A percentile compares a stretch with the other conserved stretches of the same genome.
phyloP scores from a whole-genome alignment of 208 protist genomes.

The Trypanosomatidae sp. region DNA sequence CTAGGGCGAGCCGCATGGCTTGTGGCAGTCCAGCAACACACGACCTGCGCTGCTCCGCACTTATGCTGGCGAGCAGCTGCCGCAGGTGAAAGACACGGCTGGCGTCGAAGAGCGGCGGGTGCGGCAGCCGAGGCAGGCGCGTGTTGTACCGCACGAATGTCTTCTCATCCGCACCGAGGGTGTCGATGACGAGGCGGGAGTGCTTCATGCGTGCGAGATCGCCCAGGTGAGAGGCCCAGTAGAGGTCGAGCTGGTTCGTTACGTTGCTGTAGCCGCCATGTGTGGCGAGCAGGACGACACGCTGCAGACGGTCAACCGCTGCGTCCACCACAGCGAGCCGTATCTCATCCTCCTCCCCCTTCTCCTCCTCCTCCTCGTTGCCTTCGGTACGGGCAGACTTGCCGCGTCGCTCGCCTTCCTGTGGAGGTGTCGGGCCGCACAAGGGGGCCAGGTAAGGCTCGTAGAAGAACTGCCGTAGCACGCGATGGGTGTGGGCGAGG shows the following conservation, averaged over 20 bases:
- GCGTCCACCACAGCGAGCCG: no score
- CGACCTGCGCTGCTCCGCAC: not conserved
- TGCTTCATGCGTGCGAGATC: constrained; percentile 67
- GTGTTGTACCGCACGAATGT: constrained; percentile 39
- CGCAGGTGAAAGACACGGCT: constrained; percentile 49
- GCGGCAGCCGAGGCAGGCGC: constrained; percentile 59
- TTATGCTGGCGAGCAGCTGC: constrained; percentile 13
- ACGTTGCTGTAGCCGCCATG: constrained; percentile 85
- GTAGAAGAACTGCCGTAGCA: constrained; percentile 43
- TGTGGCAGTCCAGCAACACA: constrained; percentile 9
- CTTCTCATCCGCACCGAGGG: constrained; percentile 24
- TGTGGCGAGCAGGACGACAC: constrained; percentile 64
- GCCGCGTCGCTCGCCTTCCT: no score
- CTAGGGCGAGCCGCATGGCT: constrained; percentile 13
- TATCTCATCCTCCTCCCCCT: constrained; percentile 1
- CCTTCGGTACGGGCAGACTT: not conserved
- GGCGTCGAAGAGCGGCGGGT: constrained; percentile 44
- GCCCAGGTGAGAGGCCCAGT: constrained; percentile 60
- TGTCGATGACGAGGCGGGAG: constrained; percentile 46
- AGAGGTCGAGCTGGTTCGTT: constrained; percentile 75
- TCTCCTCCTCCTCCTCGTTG: not conserved
- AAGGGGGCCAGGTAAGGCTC: constrained; percentile 39
- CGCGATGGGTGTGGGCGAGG: constrained; percentile 30
- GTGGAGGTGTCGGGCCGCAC: no score
- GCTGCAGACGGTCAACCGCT: no score